Base-by-base conservation (phyloP, 2,329 filamentous ascomycete genomes). In the Ilyonectria sp. region DNA sequence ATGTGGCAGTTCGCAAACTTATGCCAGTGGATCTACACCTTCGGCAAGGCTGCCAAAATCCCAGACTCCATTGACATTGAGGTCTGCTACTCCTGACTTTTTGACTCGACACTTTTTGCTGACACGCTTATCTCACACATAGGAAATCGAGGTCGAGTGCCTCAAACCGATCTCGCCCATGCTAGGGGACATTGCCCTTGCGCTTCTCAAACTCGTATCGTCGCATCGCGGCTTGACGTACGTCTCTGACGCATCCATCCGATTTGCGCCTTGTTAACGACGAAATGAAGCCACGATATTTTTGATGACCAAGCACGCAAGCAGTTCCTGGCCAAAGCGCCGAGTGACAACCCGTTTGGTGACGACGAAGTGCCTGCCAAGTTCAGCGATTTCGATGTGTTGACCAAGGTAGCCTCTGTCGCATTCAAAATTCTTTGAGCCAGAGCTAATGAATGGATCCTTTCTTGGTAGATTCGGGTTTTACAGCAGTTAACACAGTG, bases 1-100 rank as follows among this genome's bases (percentile, higher is more conserved):
- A 94, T 93, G 87, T 98, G 95, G 95, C 93, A 98, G 81, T 98
- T 98, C 82, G 94, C 95, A 68, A 95, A 94, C 77, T 84, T 98
- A 8, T 94, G 92, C 83, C 95, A 99, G 82, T 99, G 94, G 88
- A 93, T 98, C 68, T 93, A 92, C 79, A 89, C 95, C 46, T 99
- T 99, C 80, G 95, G 95, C 69, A 91, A 92, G 76, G 91, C 91
- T 49, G 91, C 97, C 79, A 98, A 97, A 83, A 93, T 98, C 72
- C 92, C 96, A 75, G 93, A 97, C 69, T 91, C 92, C 77, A 87
- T 98, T 70, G 94, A 95, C 77, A 93, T 98, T 71, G 95, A 98
- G 84, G 96, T 97, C 37, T 49, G 33, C 21, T 58, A 26, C 11
- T 52, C 53, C 15, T 59, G 23, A 53, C 67, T 29, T 75, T 13